These are phyloP conservation scores for Corniculantispora saksenae DNA, from an alignment of 2,329 filamentous ascomycete genomes.

Conservation along the genomic window DNA sequence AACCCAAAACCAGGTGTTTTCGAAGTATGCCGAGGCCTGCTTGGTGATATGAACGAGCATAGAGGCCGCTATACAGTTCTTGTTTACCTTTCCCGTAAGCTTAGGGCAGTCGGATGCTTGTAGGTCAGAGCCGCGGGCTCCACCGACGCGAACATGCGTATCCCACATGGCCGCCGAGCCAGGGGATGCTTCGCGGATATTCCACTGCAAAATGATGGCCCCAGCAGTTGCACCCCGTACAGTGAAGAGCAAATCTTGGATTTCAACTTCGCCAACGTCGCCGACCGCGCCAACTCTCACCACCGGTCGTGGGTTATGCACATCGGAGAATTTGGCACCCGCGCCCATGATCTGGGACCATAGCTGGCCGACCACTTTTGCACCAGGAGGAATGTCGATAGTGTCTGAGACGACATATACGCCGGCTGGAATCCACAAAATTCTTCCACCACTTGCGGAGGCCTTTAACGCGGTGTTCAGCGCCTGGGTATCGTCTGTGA, in stretches of 20 bases:
- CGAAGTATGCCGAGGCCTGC: too few relatives aligned
- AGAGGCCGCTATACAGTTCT: too few relatives aligned
- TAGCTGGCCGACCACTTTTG: constrained; percentile 47
- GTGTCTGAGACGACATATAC: constrained; percentile 49
- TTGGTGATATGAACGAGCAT: too few relatives aligned
- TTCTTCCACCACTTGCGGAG: background rate
- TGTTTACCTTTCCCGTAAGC: too few relatives aligned
- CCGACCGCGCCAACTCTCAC: constrained; percentile 57
- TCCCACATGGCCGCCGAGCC: constrained; percentile 23
- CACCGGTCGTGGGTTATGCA: constrained; percentile 52
- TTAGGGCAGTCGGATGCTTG: too few relatives aligned
- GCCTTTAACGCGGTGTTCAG: too few relatives aligned
- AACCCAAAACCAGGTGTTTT: too few relatives aligned
- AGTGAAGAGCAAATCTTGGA: constrained; percentile 62
- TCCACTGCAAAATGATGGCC: constrained; percentile 65
- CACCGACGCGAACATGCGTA: too few relatives aligned
- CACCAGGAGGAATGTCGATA: constrained; percentile 42
- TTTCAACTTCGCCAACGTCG: constrained; percentile 60
- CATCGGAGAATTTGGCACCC: constrained; percentile 48
- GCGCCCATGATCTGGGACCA: constrained; percentile 48
- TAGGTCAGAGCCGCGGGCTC: too few relatives aligned
- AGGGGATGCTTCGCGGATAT: constrained; percentile 44
- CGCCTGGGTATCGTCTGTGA: background rate
- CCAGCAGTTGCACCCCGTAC: constrained; percentile 59
- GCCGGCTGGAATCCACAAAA: constrained; percentile 41